A percentile compares a stretch with the other conserved stretches of the same genome.
These are phyloP conservation scores for Boletus rubroflammeus DNA, from an alignment of 768 basidiomycete genomes.

Conservation along the genomic window DNA sequence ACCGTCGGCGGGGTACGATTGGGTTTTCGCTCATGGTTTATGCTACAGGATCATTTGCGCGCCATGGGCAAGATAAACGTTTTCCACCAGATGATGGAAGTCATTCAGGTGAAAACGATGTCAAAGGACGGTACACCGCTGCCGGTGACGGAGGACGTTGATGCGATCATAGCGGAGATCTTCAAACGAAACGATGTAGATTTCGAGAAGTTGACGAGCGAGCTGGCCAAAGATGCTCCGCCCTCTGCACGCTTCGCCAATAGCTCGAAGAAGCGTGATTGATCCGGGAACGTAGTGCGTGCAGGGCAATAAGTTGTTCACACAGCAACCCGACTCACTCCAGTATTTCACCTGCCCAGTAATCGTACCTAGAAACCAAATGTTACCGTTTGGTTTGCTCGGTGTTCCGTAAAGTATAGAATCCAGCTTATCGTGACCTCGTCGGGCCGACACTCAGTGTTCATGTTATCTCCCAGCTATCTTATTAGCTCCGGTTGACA, in stretches of 20 bases:
- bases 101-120: conserved; percentile 31
- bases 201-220: conserved; percentile 27
- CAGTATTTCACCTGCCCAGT: background rate
- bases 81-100: conserved; percentile 33
- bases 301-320: background rate
- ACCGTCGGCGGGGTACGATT: background rate
- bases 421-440: background rate
- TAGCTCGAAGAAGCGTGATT: conserved; percentile 29
- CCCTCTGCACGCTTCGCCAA: conserved; percentile 21
- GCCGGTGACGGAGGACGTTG: conserved; percentile 29
- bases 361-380: background rate
- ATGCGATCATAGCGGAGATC: conserved; percentile 30
- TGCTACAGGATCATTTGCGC: conserved; percentile 21
- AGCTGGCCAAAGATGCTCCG: conserved; percentile 19
- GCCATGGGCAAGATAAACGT: conserved; percentile 32
- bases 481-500: background rate
- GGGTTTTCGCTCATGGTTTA: background rate
- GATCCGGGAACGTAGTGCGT: conserved; percentile 10
- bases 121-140: conserved; percentile 20
- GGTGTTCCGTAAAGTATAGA: background rate
- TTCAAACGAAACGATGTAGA: conserved; percentile 31
- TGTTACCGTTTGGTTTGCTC: background rate
- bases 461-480: conserved; percentile 4
- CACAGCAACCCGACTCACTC: background rate
- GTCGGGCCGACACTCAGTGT: background rate